Conservation (phyloP, 306 rosid species). For the Trichosanthes truncata region DNA sequence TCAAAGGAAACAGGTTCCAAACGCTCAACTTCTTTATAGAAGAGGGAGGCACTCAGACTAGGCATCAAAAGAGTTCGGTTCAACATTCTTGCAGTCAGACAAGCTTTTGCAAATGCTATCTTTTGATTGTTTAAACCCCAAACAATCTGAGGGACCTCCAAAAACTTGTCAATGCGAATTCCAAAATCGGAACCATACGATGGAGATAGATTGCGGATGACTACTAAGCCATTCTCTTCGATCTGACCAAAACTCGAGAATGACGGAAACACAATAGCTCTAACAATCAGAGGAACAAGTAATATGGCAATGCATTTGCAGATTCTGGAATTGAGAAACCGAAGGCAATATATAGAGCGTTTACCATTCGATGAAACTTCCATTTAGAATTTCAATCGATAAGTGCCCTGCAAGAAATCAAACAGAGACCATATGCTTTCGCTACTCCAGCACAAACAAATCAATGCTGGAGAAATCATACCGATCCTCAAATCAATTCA, state of each 20-base stretch:
- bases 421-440: not conserved
- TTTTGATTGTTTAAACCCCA: conserved; percentile 97
- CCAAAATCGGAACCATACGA: conserved; percentile 16
- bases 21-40: conserved; percentile 75
- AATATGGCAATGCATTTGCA: conserved; percentile 52
- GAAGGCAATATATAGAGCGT: conserved; percentile 24
- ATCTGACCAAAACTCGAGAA: conserved; percentile 24
- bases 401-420: not conserved
- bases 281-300: conserved; percentile 40
- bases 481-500: not conserved
- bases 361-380: conserved; percentile 35
- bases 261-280: conserved; percentile 43
- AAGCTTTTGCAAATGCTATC: conserved; percentile 86
- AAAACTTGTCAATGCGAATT: conserved; percentile 46
- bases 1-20: conserved; percentile 66
- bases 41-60: conserved; percentile 79
- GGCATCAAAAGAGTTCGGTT: conserved; percentile 88
- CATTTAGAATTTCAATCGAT: conserved; percentile 21
- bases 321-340: conserved; percentile 36
- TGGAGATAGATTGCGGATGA: conserved; percentile 22
- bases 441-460: conserved; percentile 5
- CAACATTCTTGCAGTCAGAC: conserved; percentile 74
- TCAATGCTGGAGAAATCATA: conserved; percentile 10
- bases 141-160: conserved; percentile 77
- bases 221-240: conserved; percentile 33